phyloP scores from a whole-genome alignment of 345 rosid species.

The Toxicodendron radicans region DNA sequence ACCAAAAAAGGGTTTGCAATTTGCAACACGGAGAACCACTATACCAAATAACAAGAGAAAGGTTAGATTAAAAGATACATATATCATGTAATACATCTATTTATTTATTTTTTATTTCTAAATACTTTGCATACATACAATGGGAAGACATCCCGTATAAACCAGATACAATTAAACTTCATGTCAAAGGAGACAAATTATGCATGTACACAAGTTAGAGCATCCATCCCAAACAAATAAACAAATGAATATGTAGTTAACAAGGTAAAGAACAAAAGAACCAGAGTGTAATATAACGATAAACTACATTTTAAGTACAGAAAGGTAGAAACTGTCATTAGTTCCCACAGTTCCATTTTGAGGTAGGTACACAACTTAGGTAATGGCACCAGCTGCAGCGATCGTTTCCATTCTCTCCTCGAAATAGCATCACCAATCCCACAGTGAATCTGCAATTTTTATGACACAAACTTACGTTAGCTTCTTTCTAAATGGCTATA shows the following conservation, averaged over 20 bases:
- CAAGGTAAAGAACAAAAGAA: neutral
- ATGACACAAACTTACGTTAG: neutral
- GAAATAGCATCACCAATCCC: conserved; percentile 78
- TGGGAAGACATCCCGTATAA: neutral
- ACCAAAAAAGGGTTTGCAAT: neutral
- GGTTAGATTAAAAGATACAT: too few relatives aligned
- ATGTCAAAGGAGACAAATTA: conserved; percentile 2
- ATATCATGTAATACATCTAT: too few relatives aligned
- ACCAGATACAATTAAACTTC: neutral
- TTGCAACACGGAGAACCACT: neutral
- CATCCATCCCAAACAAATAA: conserved; percentile 22
- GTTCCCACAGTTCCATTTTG: conserved; percentile 71
- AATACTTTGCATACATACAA: neutral
- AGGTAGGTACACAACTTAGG: conserved; percentile 85
- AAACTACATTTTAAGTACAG: neutral
- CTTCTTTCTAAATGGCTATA: neutral
- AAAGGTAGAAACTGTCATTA: neutral
- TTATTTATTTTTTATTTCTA: neutral
- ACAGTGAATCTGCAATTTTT: conserved; percentile 52
- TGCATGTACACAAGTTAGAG: conserved; percentile 18
- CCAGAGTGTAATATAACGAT: neutral
- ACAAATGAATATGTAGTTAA: conserved; percentile 21
- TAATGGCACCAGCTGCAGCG: conserved; percentile 99
- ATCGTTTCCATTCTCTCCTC: conserved; percentile 76
- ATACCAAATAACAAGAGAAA: too few relatives aligned